phyloP scores from a whole-genome alignment of 768 basidiomycete species.

The Clavulina sp. region DNA sequence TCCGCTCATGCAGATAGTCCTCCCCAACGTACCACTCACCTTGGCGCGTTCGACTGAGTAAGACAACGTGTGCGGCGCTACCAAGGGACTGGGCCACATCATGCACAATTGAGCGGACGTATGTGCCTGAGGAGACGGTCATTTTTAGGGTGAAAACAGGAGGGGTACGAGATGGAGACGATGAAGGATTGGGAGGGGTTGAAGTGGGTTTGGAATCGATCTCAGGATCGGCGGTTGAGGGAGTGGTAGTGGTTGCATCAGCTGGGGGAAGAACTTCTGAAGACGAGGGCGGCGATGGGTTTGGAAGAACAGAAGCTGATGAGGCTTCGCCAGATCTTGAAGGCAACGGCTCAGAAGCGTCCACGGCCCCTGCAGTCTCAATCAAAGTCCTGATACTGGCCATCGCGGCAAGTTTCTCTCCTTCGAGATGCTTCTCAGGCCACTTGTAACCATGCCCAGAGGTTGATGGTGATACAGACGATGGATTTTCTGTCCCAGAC shows the following conservation, averaged over 20 bases:
- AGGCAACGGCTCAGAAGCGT: background rate
- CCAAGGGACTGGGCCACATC: conserved; percentile 74
- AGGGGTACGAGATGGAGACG: conserved; percentile 21
- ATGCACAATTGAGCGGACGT: conserved; percentile 89
- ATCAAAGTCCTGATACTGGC: conserved; percentile 19
- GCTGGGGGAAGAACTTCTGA: background rate
- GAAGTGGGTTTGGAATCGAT: background rate
- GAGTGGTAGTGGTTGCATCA: background rate
- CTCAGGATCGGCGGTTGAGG: background rate
- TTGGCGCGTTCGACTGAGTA: conserved; percentile 75
- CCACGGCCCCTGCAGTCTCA: background rate
- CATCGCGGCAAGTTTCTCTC: conserved; percentile 52
- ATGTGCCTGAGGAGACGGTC: conserved; percentile 92
- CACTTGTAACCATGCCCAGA: conserved; percentile 55
- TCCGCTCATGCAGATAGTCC: conserved; percentile 13
- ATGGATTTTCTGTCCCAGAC: background rate
- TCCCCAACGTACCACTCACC: conserved; percentile 37
- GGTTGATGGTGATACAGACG: conserved; percentile 20
- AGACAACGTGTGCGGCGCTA: conserved; percentile 86
- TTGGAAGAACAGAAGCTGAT: background rate
- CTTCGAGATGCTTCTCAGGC: conserved; percentile 53
- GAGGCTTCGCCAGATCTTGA: too few relatives aligned
- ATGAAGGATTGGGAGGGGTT: background rate
- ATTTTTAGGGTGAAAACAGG: conserved; percentile 75
- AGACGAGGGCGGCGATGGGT: too few relatives aligned